Evolutionary conservation across 176 grass and related monocot species (phyloP), one percentile per base, ranked within the genome.

Genomic region (Phyllostachys edulis): DNA sequence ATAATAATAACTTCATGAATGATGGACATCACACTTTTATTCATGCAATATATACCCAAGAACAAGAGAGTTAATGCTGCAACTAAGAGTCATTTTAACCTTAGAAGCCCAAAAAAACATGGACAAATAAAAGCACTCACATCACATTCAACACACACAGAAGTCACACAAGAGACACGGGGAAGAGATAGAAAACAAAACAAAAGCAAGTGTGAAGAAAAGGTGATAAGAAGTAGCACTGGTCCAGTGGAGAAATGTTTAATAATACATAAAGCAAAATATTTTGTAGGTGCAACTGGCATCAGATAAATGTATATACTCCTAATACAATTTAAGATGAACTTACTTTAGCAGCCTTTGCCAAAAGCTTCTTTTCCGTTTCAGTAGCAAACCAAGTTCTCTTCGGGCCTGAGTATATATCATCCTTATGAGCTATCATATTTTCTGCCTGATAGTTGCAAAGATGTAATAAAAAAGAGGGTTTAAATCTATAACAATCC

Each of bases 371-470:
- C 77, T 98, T 98, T 85, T 98, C 96, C 75, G 77, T 95, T 77
- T 95, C 96, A 78, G 93, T 94, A 32, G 91, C 76, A 93, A 94
- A 94, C 96, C 96, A 98, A 12, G 93, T 98, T 89, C 86, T 91
- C 85, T 95, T 93, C 42, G 96, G 96, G 4, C 93, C 89, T 32
- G 96, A 93, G 80, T 92, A 98, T 80, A 98, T 98, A 66, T 95
- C 91, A 52, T 98, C 93, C 89, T 82, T 95, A 69, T 95, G 93
- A 77, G 88, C 88, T 63, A 98, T 95, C 93, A 98, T 92, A 86
- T 98, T 98, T 92, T 94, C 93, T 50, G 86, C 93, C 95, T 97
- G 75, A 29, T 75, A 88, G 38, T 82, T 51, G 26, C 77, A 78
- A 79, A 80, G 16, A 88, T 69, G 50, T 47, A 50, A 64, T 51